Conservation (phyloP, 148 eudicot species). For the Camellia sinensis region DNA sequence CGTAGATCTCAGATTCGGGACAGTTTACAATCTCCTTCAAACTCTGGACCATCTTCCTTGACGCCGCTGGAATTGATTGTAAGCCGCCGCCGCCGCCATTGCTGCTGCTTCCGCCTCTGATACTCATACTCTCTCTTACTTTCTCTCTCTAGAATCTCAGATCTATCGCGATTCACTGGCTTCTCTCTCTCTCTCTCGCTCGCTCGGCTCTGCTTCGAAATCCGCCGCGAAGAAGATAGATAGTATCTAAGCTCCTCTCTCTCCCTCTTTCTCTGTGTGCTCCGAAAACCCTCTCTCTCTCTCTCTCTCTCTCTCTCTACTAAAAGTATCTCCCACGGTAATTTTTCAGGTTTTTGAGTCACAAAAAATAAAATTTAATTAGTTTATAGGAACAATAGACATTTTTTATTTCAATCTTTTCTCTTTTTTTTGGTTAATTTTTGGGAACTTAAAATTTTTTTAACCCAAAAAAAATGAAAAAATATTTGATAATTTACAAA, state of each 20-base stretch:
- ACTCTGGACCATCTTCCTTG: constrained; percentile 68
- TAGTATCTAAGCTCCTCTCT: background rate
- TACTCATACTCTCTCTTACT: constrained; percentile 25
- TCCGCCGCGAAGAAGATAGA: constrained; percentile 13
- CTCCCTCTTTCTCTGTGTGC: background rate
- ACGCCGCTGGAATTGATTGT: constrained; percentile 53
- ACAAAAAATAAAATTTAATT: no score
- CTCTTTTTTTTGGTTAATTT: no score
- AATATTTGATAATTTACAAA: no score
- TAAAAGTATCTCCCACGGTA: no score
- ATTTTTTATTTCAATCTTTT: no score
- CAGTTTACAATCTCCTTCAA: constrained; percentile 86
- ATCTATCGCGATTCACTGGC: background rate
- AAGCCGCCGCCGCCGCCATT: constrained; percentile 31
- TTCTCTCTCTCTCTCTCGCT: background rate
- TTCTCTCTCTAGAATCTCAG: constrained; percentile 9
- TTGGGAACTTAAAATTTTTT: no score
- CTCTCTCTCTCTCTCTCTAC: background rate
- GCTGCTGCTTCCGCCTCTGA: constrained; percentile 20
- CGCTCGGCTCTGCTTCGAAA: constrained; percentile 5
- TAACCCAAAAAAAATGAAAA: no score
- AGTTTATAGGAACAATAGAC: no score
- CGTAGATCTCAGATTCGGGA: constrained; percentile 86
- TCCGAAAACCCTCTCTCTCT: constrained; percentile 12
- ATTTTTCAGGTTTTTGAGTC: no score